Percentiles rank a stretch among this genome's conserved stretches.
Conservation (phyloP, 2,329 filamentous ascomycete genomes). For the Xylaria sp. region DNA sequence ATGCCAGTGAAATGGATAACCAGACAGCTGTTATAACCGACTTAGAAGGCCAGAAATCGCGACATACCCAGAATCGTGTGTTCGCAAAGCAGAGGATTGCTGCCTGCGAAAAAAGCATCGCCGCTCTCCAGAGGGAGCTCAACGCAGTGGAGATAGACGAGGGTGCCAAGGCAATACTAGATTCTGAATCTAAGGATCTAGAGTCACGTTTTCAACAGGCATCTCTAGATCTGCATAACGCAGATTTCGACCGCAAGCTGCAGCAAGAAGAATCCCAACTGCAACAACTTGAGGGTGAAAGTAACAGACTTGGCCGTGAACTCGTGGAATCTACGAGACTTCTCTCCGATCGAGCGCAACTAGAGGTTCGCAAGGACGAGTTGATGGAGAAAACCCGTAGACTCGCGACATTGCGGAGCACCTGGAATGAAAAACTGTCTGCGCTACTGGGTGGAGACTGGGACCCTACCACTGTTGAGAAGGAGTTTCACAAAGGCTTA, state of each 20-base stretch:
- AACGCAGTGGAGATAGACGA: constrained; percentile 83
- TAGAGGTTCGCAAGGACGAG: constrained; percentile 85
- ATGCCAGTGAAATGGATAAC: constrained; percentile 73
- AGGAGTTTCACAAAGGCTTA: constrained; percentile 69
- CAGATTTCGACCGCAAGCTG: constrained; percentile 74
- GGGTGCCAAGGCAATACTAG: constrained; percentile 77
- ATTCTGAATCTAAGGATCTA: constrained; percentile 74
- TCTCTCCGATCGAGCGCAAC: constrained; percentile 80
- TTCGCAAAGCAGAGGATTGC: constrained; percentile 74
- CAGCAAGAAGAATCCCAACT: constrained; percentile 69
- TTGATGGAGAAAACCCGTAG: constrained; percentile 74
- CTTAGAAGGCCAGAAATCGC: constrained; percentile 75
- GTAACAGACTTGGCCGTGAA: constrained; percentile 76
- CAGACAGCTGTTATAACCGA: constrained; percentile 75
- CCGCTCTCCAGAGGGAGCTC: constrained; percentile 69
- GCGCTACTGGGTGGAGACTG: constrained; percentile 69
- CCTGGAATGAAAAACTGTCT: constrained; percentile 74
- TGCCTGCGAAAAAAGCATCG: constrained; percentile 73
- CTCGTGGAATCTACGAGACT: constrained; percentile 81
- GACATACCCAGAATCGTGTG: constrained; percentile 74
- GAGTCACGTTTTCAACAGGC: constrained; percentile 65
- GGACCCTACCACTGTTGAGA: constrained; percentile 72
- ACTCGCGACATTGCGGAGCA: constrained; percentile 76
- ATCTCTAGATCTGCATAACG: constrained; percentile 65
- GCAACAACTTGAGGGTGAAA: constrained; percentile 72